Base-by-base conservation (phyloP, 148 eudicot genomes). In the Suaeda aralocaspica region DNA sequence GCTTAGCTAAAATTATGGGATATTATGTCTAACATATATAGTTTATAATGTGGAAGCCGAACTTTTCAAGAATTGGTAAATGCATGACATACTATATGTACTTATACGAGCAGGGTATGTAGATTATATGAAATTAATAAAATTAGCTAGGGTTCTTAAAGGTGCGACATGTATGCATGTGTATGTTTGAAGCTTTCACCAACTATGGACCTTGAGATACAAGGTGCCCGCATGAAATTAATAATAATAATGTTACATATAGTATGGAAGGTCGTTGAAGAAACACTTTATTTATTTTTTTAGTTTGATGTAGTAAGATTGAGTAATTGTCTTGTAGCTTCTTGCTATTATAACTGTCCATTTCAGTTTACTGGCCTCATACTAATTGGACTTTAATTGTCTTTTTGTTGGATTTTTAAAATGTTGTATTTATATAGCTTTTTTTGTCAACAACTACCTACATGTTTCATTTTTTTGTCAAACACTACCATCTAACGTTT, bases 151-250 rank as follows among this genome's bases (percentile, higher is more conserved):
- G 80, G 72, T 77, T 72, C 36, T 19, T 57, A 2, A 36, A 6
- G 29, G 42, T 42, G 34, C 44, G 55, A 72, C 62, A 64, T 58
- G 59, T 57, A 56, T 64, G 42, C 46, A 49, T 76, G 77, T 78
- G 73, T 84, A 79, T 66, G 4, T 46, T 48, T 64, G 76, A 85
- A 85, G 82, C 78, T 78, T 79, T 80, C 82, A 85, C 84, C 87
- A 78, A 84, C 78, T 79, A 73, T 78, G 64, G 67, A 69, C 69
- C 87, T 84, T 84, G 42, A 64, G 15, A 61, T 68, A 73, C 77
- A 84, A 72, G 84, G 39, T 78, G 58, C 51, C 39, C 19, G 30
- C 29, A 55, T 61, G 30, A 72, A 67, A 77, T 72, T 67, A 59
- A n/a, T 72, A 42, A 5, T 57, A 36, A 5, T 57, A 36, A 19